These are phyloP conservation scores for Pseudozyma hubeiensis DNA, from an alignment of 1,284 basidiomycete species.

Conservation along the genomic window DNA sequence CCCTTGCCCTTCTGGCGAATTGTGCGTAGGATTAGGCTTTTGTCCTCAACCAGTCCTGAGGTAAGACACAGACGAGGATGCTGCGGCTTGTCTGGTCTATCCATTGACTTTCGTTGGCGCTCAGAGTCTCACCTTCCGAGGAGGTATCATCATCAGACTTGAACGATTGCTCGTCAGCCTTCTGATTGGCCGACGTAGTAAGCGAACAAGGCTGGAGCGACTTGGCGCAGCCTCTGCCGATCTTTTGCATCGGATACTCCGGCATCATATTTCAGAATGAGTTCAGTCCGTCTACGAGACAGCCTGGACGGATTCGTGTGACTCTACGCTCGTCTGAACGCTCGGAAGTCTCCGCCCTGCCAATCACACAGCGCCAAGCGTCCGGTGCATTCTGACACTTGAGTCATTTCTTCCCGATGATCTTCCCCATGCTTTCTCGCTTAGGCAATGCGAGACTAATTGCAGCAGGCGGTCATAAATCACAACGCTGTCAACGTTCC, in stretches of 20 bases:
- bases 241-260: constrained; percentile 5
- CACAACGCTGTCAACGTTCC: not conserved
- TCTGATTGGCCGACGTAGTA: not conserved
- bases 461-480: not conserved
- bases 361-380: constrained; percentile 14
- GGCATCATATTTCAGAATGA: not conserved
- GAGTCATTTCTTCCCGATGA: constrained; percentile 14
- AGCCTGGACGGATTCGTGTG: constrained; percentile 5
- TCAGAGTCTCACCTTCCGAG: no score
- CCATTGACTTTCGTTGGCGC: no score
- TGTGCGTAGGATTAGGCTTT: no score
- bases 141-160: not conserved
- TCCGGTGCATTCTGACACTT: constrained; percentile 20
- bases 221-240: constrained; percentile 10
- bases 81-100: no score
- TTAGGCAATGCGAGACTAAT: constrained; percentile 1
- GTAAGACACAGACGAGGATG: no score
- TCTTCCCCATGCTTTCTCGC: constrained; percentile 15
- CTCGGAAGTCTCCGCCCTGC: constrained; percentile 32
- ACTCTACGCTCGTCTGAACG: constrained; percentile 4
- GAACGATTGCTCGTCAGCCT: not conserved
- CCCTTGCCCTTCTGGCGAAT: no score
- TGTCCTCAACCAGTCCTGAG: no score
- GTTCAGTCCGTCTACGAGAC: no score
- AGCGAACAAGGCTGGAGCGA: constrained; percentile 7